Conservation (phyloP, 2,329 filamentous ascomycete species). For the Colletotrichum echinochloae region DNA sequence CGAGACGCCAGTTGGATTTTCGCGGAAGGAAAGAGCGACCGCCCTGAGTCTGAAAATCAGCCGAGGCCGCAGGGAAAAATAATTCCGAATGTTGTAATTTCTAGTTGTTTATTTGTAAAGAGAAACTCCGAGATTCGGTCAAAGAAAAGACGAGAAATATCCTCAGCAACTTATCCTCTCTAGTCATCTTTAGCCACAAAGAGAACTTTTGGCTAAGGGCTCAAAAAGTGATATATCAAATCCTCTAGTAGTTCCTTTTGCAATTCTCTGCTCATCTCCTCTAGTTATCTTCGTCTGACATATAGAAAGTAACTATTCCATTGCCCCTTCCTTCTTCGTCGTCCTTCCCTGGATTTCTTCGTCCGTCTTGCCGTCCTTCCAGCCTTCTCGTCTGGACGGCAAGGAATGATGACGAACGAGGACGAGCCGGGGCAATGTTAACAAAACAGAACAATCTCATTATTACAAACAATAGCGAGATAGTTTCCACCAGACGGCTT, state of each 20-base stretch:
- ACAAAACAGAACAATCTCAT: background rate
- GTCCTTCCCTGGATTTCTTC: background rate
- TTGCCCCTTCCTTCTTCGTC: background rate
- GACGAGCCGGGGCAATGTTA: no score
- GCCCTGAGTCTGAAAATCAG: background rate
- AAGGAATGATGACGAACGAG: background rate
- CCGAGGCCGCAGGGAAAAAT: background rate
- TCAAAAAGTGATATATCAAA: background rate
- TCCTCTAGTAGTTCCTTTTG: no score
- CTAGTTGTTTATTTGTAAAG: background rate
- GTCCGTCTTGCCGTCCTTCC: background rate
- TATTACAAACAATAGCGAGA: no score
- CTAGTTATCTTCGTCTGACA: no score
- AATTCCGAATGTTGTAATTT: background rate
- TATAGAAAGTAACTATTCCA: no score
- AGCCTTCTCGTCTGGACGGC: background rate
- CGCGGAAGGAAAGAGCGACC: background rate
- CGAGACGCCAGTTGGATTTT: background rate
- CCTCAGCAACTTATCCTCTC: fast-evolving
- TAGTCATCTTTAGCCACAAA: background rate
- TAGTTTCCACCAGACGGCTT: fast-evolving
- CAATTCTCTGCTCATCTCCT: no score
- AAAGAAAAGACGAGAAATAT: background rate
- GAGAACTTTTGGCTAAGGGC: background rate
- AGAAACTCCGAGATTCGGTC: background rate